phyloP scores from a whole-genome alignment of 805 yeast species.

The Nadsonia fulvescens region DNA sequence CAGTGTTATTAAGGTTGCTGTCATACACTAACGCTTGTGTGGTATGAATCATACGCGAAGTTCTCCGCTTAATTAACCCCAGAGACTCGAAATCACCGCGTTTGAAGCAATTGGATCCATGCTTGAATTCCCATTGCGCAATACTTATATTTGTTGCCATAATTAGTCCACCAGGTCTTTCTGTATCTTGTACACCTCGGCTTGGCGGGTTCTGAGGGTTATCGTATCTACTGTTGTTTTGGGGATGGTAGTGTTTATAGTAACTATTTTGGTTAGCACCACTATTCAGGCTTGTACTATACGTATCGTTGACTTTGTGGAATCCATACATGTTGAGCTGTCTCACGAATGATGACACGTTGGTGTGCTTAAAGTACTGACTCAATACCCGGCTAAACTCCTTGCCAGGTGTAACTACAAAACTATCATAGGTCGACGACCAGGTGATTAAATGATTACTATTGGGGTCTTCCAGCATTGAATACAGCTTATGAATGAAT shows the following conservation, averaged over 20 bases:
- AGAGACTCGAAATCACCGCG: constrained; percentile 66
- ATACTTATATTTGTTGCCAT: too few species aligned
- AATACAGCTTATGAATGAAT: constrained; percentile 75
- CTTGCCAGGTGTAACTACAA: constrained; percentile 69
- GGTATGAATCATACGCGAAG: too few species aligned
- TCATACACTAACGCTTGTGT: too few species aligned
- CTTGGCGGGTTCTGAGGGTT: too few species aligned
- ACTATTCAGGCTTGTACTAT: too few species aligned
- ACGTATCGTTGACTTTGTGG: constrained; percentile 40
- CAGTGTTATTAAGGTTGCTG: too few species aligned
- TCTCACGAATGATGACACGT: constrained; percentile 81
- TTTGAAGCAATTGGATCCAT: constrained; percentile 57
- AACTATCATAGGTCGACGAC: constrained; percentile 53
- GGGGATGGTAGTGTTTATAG: constrained; percentile 4
- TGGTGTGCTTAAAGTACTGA: constrained; percentile 79
- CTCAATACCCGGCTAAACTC: constrained; percentile 62
- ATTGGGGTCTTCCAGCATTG: constrained; percentile 68
- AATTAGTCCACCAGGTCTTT: too few species aligned
- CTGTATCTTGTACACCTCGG: too few species aligned
- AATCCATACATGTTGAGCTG: constrained; percentile 94
- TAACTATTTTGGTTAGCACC: too few species aligned
- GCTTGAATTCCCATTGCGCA: constrained; percentile 71
- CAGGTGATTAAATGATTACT: constrained; percentile 73
- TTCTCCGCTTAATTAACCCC: constrained; percentile 61
- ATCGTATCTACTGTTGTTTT: too few species aligned